Conservation (phyloP, 2,329 filamentous ascomycete species). For the Microcyclosporella mali region DNA sequence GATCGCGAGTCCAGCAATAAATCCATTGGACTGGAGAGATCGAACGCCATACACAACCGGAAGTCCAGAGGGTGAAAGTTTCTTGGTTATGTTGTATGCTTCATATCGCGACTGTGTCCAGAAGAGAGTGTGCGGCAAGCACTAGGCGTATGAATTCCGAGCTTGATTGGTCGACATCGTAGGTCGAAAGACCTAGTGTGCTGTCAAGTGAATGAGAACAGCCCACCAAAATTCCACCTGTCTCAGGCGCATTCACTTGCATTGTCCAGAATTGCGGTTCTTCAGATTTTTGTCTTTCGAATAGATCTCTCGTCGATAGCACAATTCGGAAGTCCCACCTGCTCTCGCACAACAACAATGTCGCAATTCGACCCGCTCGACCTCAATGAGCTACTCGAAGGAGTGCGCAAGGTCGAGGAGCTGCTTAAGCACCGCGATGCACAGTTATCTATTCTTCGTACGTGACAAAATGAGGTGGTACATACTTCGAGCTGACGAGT, state of each 20-base stretch:
- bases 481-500: too few species aligned
- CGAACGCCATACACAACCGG: conserved; percentile 15
- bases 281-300: too few species aligned
- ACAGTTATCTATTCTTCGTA: neutral
- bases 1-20: conserved; percentile 37
- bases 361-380: neutral
- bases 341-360: neutral
- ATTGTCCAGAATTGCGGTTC: too few species aligned
- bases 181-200: too few species aligned
- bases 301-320: too few species aligned
- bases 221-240: too few species aligned
- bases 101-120: conserved; percentile 38
- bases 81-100: conserved; percentile 40
- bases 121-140: conserved; percentile 16
- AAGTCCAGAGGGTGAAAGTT: conserved; percentile 41
- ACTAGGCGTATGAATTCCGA: neutral
- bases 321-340: too few species aligned
- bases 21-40: conserved; percentile 31
- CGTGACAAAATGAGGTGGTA: neutral
- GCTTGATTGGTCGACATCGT: too few species aligned
- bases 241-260: neutral
- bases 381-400: neutral
- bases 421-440: too few species aligned
- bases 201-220: neutral
- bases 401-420: too few species aligned